A percentile compares a stretch with the other conserved stretches of the same genome.
Conservation (phyloP, 108 stramenopile genomes). For the Discostella pseudostelligera region DNA sequence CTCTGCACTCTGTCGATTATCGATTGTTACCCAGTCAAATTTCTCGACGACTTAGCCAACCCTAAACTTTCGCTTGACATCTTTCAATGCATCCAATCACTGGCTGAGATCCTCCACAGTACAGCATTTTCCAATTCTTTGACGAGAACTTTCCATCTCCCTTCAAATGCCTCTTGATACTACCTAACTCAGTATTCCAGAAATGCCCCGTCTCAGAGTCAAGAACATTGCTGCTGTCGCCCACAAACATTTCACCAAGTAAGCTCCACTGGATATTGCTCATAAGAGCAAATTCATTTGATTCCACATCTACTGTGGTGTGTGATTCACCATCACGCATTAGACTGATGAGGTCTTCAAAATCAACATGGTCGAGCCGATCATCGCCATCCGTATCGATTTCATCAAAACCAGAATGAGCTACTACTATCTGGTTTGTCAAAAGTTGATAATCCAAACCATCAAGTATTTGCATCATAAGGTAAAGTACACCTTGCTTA, state of each 20-base stretch:
- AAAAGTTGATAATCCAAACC: conserved; percentile 13
- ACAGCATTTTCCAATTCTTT: conserved; percentile 26
- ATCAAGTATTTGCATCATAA: conserved; percentile 20
- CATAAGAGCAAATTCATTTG: background rate
- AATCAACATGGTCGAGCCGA: conserved; percentile 13
- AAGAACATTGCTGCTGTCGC: background rate
- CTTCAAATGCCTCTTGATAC: conserved; percentile 4
- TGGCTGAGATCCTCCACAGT: conserved; percentile 19
- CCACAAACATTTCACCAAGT: conserved; percentile 5
- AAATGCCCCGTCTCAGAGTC: background rate
- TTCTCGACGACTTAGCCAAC: too few species aligned
- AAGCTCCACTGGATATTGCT: background rate
- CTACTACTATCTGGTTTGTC: conserved; percentile 11
- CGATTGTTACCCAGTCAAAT: too few species aligned
- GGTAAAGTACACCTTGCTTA: conserved; percentile 16
- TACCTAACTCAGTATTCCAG: conserved; percentile 7
- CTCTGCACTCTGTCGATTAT: too few species aligned
- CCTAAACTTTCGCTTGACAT: too few species aligned
- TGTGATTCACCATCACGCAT: conserved; percentile 6
- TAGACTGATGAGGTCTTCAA: conserved; percentile 27
- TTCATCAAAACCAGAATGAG: conserved; percentile 8
- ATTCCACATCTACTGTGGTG: too few species aligned
- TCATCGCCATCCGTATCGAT: conserved; percentile 18
- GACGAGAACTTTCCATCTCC: conserved; percentile 29
- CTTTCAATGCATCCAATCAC: too few species aligned